Evolutionary conservation across 768 basidiomycete species (phyloP).

Genomic region (Boletus reticulatus): DNA sequence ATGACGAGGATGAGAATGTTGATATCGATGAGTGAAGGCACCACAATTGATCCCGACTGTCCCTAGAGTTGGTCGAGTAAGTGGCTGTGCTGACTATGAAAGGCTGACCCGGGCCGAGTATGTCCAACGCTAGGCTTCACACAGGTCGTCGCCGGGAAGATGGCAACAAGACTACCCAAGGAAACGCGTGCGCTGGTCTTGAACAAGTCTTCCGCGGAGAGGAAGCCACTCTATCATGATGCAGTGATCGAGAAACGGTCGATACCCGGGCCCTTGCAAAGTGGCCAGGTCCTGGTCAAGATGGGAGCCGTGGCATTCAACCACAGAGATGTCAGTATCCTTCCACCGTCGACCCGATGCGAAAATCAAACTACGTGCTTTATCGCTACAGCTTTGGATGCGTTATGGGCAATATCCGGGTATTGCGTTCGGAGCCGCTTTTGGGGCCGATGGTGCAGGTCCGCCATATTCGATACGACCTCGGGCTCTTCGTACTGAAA

Average conservation of each 20-base stretch:
- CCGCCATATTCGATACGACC: constrained; percentile 8
- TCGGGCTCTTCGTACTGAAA: background rate
- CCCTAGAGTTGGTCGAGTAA: too few species aligned
- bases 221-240: constrained; percentile 53
- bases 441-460: constrained; percentile 80
- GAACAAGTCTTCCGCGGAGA: constrained; percentile 37
- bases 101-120: too few species aligned
- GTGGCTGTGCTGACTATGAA: too few species aligned
- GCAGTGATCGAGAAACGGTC: constrained; percentile 49
- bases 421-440: constrained; percentile 54
- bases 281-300: constrained; percentile 63
- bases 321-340: constrained; percentile 59
- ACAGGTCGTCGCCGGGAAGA: background rate
- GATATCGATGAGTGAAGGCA: too few species aligned
- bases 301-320: constrained; percentile 74
- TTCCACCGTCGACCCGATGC: background rate
- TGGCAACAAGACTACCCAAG: constrained; percentile 33
- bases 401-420: constrained; percentile 65
- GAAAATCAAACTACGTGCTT: background rate
- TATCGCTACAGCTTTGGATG: constrained; percentile 61
- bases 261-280: constrained; percentile 48
- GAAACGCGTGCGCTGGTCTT: constrained; percentile 50
- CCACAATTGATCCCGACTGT: too few species aligned
- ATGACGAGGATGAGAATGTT: too few species aligned
- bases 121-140: too few species aligned